Evolutionary conservation across 495 filamentous ascomycete genomes (phyloP).

Genomic region (Viridothelium virens): DNA sequence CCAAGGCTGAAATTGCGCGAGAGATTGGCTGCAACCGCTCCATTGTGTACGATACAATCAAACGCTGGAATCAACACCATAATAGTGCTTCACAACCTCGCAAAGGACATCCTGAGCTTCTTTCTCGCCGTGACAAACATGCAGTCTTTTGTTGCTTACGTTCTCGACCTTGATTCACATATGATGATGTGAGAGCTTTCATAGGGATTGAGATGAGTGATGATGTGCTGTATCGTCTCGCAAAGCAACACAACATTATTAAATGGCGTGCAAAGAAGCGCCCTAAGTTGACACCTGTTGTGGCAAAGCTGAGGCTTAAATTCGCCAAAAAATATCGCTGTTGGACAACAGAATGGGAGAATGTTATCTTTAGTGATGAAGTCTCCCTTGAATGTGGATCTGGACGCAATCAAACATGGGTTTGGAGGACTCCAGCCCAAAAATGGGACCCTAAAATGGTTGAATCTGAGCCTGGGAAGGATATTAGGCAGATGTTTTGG

Average conservation of each 20-base stretch:
- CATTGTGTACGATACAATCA: neutral
- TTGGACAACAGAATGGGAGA: conserved; percentile 6
- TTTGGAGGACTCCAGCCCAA: conserved; percentile 8
- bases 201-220: neutral
- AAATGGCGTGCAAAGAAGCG: conserved; percentile 14
- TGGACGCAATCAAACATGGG: conserved; percentile 5
- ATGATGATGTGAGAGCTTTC: neutral
- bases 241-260: conserved; percentile 8
- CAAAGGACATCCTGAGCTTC: neutral
- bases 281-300: neutral
- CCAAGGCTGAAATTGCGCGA: neutral
- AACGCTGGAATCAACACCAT: neutral
- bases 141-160: neutral
- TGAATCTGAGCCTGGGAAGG: neutral
- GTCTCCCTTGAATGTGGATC: neutral
- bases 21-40: neutral
- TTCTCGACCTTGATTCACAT: neutral
- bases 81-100: neutral
- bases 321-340: neutral
- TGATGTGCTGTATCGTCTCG: neutral
- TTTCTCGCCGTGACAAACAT: neutral
- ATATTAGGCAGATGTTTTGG: conserved; percentile 2
- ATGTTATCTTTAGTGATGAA: conserved; percentile 13
- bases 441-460: neutral
- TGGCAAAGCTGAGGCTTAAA: neutral